phyloP scores from a whole-genome alignment of 1,284 basidiomycete genomes.

The Boletellus deceptivus region DNA sequence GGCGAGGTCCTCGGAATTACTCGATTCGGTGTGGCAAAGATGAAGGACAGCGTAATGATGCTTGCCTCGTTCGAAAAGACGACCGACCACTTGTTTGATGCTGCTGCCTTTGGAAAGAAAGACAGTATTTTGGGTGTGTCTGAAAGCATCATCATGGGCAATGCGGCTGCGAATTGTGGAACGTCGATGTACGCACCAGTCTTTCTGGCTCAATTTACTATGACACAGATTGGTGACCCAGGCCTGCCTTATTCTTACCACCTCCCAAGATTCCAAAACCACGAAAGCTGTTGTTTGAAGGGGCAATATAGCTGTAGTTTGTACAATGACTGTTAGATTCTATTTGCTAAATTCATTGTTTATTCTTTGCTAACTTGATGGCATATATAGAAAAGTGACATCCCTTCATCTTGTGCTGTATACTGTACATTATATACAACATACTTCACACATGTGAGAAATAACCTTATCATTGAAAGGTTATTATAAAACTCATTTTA shows the following conservation, averaged over 20 bases:
- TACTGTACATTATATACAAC: no score
- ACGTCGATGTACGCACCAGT: constrained; percentile 77
- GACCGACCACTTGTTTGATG: constrained; percentile 98
- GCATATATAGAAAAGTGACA: no score
- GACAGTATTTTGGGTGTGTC: constrained; percentile 96
- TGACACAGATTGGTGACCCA: constrained; percentile 24
- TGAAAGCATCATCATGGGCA: constrained; percentile 99
- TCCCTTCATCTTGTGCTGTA: no score
- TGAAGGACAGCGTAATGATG: constrained; percentile 99
- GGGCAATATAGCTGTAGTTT: constrained; percentile 37
- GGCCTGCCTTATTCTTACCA: constrained; percentile 57
- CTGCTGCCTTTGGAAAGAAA: constrained; percentile 93
- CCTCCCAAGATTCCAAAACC: constrained; percentile 53
- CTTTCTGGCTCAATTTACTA: background rate
- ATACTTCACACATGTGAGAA: no score
- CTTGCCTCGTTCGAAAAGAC: constrained; percentile 99
- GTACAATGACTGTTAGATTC: background rate
- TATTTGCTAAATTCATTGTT: background rate
- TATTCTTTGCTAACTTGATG: background rate
- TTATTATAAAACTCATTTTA: no score
- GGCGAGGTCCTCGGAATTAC: constrained; percentile 99
- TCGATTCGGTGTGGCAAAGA: constrained; percentile 99
- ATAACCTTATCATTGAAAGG: no score
- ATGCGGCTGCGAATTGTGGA: constrained; percentile 93
- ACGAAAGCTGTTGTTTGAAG: constrained; percentile 56